Evolutionary conservation across 768 basidiomycete genomes (phyloP).

Genomic region (Hygrophoropsis aurantiaca): DNA sequence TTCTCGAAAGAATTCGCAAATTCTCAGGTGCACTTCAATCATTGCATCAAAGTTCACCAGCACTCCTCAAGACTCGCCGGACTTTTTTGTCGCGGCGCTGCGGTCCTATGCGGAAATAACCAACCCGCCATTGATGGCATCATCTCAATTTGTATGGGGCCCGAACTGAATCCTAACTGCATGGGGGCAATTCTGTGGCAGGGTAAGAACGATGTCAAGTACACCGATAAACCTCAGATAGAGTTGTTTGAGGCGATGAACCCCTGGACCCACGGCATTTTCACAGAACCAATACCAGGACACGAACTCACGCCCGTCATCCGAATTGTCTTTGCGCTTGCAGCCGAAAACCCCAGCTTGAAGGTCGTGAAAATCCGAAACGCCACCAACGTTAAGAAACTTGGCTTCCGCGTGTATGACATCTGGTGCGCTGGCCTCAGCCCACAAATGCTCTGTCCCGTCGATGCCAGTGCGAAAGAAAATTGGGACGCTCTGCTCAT

Average conservation of each 20-base stretch:
- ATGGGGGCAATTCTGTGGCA: slow-evolving; percentile 23
- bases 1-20: slow-evolving; percentile 14
- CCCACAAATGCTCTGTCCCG: slow-evolving; percentile 7
- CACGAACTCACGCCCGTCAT: slow-evolving; percentile 17
- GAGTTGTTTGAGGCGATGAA: slow-evolving; percentile 24
- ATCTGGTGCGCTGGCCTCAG: slow-evolving; percentile 18
- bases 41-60: slow-evolving; percentile 28
- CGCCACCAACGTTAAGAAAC: no score
- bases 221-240: slow-evolving; percentile 5
- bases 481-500: background rate
- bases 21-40: slow-evolving; percentile 27
- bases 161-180: slow-evolving; percentile 7
- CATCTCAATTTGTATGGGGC: slow-evolving; percentile 24
- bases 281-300: no score
- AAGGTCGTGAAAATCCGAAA: background rate
- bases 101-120: slow-evolving; percentile 23
- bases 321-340: slow-evolving; percentile 26
- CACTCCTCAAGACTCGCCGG: slow-evolving; percentile 14
- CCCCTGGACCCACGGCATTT: slow-evolving; percentile 17
- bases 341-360: slow-evolving; percentile 2
- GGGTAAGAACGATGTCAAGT: slow-evolving; percentile 19
- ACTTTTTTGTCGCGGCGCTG: slow-evolving; percentile 25
- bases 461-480: background rate
- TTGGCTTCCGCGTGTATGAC: slow-evolving; percentile 13
- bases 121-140: slow-evolving; percentile 23